Percentiles rank a stretch among this genome's conserved stretches.
phyloP scores from a whole-genome alignment of 257 asterid genomes.

The Solanum pennellii region DNA sequence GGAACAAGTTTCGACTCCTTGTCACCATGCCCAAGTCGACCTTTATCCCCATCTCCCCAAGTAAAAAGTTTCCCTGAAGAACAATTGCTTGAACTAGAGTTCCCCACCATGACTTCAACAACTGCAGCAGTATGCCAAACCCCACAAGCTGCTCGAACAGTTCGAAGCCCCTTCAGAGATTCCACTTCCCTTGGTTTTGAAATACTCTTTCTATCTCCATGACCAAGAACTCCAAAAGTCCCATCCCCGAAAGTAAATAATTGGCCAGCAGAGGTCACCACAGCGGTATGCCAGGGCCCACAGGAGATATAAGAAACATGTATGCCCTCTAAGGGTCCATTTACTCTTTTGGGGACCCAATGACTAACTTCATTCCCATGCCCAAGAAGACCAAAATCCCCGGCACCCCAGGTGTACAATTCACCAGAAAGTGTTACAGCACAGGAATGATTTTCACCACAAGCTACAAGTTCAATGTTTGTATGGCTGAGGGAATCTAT shows the following conservation, averaged over 20 bases:
- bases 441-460: conserved; percentile 85
- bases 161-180: conserved; percentile 81
- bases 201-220: conserved; percentile 66
- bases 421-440: conserved; percentile 93
- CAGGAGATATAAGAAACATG: conserved; percentile 80
- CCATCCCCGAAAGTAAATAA: conserved; percentile 90
- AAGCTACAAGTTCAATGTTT: conserved; percentile 81
- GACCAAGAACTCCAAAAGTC: conserved; percentile 93
- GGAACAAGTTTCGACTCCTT: conserved; percentile 82
- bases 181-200: conserved; percentile 79
- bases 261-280: conserved; percentile 90
- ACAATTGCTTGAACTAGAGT: conserved; percentile 73
- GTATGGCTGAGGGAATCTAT: conserved; percentile 60
- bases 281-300: conserved; percentile 97
- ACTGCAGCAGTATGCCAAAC: conserved; percentile 99
- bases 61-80: conserved; percentile 86
- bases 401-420: conserved; percentile 90
- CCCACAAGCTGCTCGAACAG: conserved; percentile 81
- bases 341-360: conserved; percentile 84
- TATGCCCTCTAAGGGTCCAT: conserved; percentile 75
- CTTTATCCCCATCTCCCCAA: conserved; percentile 96
- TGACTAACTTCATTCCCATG: conserved; percentile 89
- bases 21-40: conserved; percentile 82
- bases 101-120: conserved; percentile 86
- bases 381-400: conserved; percentile 80